phyloP scores from a whole-genome alignment of 2,329 filamentous ascomycete genomes.

The Beauveria asiatica region DNA sequence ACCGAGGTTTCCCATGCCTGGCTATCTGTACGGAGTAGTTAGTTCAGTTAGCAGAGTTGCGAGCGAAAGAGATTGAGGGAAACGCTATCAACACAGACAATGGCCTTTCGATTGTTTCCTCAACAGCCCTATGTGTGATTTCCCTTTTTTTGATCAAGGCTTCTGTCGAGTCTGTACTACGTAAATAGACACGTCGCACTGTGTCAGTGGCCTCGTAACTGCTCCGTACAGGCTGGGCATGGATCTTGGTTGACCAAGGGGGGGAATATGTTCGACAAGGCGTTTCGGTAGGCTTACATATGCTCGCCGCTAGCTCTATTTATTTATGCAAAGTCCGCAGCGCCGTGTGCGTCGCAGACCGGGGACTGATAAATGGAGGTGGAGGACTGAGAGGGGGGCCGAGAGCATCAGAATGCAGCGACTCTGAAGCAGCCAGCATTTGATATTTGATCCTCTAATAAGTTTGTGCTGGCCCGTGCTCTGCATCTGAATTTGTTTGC shows the following conservation, averaged over 20 bases:
- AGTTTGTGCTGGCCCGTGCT: not conserved
- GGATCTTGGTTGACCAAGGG: not conserved
- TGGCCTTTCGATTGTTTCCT: not conserved
- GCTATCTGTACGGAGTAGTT: no score
- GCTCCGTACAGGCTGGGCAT: not conserved
- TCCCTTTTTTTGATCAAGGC: not conserved
- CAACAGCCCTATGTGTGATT: not conserved
- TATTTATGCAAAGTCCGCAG: constrained; percentile 1
- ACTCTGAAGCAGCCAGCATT: no score
- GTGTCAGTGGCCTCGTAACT: not conserved
- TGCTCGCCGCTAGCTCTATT: constrained; percentile 9
- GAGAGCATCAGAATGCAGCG: no score
- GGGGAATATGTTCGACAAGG: constrained; percentile 17
- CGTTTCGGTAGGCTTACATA: constrained; percentile 24
- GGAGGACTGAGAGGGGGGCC: not conserved
- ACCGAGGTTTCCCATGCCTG: not conserved
- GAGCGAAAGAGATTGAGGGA: not conserved
- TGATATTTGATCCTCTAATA: no score
- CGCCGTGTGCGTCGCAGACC: no score
- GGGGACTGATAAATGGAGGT: not conserved
- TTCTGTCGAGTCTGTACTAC: not conserved
- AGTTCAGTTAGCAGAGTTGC: not conserved
- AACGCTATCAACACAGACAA: not conserved
- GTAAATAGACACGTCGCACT: not conserved
- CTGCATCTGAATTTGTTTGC: not conserved